Conservation (phyloP, 345 rosid genomes). For the Isatis tinctoria region DNA sequence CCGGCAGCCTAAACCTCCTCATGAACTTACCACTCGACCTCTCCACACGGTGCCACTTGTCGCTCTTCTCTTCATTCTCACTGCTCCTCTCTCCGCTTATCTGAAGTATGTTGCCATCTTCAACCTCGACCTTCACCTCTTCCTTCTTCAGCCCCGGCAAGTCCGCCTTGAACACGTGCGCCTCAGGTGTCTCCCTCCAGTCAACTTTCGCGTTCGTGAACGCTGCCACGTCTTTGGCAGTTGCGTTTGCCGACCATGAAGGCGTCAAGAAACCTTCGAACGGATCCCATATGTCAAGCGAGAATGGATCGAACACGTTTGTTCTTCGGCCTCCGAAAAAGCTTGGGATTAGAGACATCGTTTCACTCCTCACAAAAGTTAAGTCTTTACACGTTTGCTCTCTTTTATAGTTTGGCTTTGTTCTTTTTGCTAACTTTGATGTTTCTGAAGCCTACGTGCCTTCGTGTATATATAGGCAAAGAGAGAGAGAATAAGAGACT, state of each 20-base stretch:
- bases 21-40: constrained; percentile 24
- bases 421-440: too few species aligned
- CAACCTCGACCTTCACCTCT: constrained; percentile 36
- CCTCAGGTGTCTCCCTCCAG: constrained; percentile 35
- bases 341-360: not conserved
- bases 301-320: constrained; percentile 28
- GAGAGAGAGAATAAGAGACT: too few species aligned
- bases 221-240: constrained; percentile 6
- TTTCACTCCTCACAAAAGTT: not conserved
- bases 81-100: constrained; percentile 34
- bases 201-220: constrained; percentile 25
- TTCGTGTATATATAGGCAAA: too few species aligned
- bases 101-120: constrained; percentile 26
- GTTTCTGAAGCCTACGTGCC: too few species aligned
- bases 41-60: constrained; percentile 37
- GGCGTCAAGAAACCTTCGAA: not conserved
- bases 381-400: too few species aligned
- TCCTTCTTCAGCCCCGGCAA: constrained; percentile 33
- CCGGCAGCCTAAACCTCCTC: constrained; percentile 31
- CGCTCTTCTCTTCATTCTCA: constrained; percentile 32
- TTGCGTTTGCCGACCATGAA: not conserved
- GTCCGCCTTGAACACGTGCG: constrained; percentile 34
- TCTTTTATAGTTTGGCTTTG: too few species aligned
- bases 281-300: constrained; percentile 26
- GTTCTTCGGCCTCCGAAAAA: constrained; percentile 10